phyloP scores from a whole-genome alignment of 345 rosid species.

The Geranium brycei region DNA sequence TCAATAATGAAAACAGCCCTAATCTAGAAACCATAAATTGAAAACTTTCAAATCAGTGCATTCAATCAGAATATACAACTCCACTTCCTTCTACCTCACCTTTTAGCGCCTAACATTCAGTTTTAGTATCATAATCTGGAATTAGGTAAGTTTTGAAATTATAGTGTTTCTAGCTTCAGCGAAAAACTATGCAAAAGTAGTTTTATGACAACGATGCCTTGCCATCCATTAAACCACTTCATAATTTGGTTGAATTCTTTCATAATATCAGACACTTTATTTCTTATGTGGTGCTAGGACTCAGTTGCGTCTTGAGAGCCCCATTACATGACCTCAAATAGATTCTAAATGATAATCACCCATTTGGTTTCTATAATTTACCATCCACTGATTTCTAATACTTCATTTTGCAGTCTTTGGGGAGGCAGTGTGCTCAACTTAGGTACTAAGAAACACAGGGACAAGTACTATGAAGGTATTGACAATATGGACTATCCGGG shows the following conservation, averaged over 20 bases:
- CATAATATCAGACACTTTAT: too few species aligned
- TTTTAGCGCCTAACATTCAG: not conserved
- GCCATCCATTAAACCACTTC: not conserved
- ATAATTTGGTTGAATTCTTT: not conserved
- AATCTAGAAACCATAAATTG: too few species aligned
- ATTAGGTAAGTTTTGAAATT: too few species aligned
- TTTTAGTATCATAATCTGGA: not conserved
- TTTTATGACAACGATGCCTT: not conserved
- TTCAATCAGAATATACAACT: not conserved
- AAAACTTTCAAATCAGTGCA: too few species aligned
- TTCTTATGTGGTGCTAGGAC: too few species aligned
- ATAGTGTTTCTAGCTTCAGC: not conserved
- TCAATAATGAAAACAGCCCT: too few species aligned
- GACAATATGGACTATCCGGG: constrained; percentile 80
- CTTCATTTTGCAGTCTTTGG: constrained; percentile 64
- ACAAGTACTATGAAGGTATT: constrained; percentile 74
- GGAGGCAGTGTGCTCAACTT: constrained; percentile 89
- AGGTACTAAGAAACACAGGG: constrained; percentile 91
- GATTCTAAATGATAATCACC: not conserved
- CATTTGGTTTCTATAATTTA: not conserved
- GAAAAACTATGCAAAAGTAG: not conserved
- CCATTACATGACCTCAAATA: not conserved
- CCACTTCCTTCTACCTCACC: not conserved
- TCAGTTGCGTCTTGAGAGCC: too few species aligned
- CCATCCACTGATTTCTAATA: not conserved